A percentile compares a stretch with the other conserved stretches of the same genome.
Conservation (phyloP, 2,329 filamentous ascomycete genomes). For the Exophiala spinifera region DNA sequence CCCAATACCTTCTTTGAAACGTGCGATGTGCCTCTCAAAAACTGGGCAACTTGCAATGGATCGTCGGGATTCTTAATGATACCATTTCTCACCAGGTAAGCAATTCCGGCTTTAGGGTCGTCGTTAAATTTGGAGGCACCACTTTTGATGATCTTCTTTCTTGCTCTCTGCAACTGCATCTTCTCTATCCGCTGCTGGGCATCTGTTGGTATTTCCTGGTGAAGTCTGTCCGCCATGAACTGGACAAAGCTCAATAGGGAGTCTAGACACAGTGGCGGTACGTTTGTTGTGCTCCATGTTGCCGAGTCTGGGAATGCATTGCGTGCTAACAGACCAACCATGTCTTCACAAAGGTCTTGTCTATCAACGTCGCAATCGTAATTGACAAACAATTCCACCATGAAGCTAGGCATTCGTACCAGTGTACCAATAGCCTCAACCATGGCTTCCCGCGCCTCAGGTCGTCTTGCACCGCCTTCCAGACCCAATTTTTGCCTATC, state of each 20-base stretch:
- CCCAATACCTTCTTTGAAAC: conserved; percentile 88
- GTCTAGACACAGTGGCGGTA: conserved; percentile 90
- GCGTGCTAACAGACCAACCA: conserved; percentile 85
- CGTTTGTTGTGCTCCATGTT: conserved; percentile 98
- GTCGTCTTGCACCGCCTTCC: conserved; percentile 86
- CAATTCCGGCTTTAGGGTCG: conserved; percentile 82
- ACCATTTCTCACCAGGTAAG: conserved; percentile 77
- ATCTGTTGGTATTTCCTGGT: conserved; percentile 59
- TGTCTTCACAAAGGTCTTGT: conserved; percentile 88
- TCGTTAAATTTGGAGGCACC: conserved; percentile 93
- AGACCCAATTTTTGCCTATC: conserved; percentile 89
- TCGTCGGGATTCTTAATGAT: conserved; percentile 76
- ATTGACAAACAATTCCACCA: conserved; percentile 94
- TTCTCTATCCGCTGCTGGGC: conserved; percentile 63
- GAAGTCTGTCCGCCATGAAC: conserved; percentile 81
- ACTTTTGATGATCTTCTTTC: conserved; percentile 84
- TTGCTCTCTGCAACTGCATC: conserved; percentile 69
- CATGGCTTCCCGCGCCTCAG: conserved; percentile 96
- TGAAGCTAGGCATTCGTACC: conserved; percentile 87
- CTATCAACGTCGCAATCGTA: conserved; percentile 95
- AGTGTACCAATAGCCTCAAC: conserved; percentile 92
- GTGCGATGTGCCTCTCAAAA: conserved; percentile 80
- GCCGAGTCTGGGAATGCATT: conserved; percentile 97
- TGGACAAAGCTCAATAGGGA: conserved; percentile 87
- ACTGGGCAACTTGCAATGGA: conserved; percentile 74